Evolutionary conservation across 768 basidiomycete species (phyloP).

Genomic region (Rubroboletus satanas): DNA sequence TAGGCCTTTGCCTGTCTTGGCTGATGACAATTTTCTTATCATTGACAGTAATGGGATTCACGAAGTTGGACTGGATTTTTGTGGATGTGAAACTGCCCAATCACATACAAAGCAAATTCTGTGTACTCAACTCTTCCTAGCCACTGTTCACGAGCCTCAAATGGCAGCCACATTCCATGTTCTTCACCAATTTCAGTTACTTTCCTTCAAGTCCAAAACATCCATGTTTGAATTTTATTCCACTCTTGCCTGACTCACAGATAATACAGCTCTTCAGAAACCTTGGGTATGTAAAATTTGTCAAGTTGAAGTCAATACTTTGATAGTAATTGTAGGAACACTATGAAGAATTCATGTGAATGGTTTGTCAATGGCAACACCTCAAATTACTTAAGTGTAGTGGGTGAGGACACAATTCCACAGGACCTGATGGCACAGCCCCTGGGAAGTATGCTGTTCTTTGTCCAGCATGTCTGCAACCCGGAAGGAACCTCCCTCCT

Average conservation of each 20-base stretch:
- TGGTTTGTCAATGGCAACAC: neutral
- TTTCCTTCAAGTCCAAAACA: conserved; percentile 32
- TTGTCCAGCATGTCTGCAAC: neutral
- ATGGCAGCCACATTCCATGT: conserved; percentile 31
- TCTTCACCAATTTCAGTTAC: conserved; percentile 31
- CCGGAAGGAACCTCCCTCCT: neutral
- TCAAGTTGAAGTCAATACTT: too few species aligned
- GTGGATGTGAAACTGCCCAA: conserved; percentile 25
- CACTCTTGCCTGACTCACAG: conserved; percentile 8
- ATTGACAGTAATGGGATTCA: conserved; percentile 23
- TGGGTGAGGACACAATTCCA: neutral
- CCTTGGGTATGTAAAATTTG: neutral
- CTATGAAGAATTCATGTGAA: neutral
- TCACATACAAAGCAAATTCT: conserved; percentile 30
- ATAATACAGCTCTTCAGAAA: neutral
- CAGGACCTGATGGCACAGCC: neutral
- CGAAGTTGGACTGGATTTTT: conserved; percentile 27
- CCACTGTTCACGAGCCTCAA: conserved; percentile 25
- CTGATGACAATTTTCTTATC: conserved; percentile 24
- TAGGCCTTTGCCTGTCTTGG: neutral
- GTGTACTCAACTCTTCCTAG: conserved; percentile 28
- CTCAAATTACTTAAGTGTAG: neutral
- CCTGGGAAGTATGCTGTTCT: neutral
- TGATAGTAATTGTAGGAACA: neutral
- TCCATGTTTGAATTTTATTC: conserved; percentile 34